A percentile compares a stretch with the other conserved stretches of the same genome.
Evolutionary conservation across 2,329 filamentous ascomycete genomes (phyloP).

Genomic region (Apiospora koreana): DNA sequence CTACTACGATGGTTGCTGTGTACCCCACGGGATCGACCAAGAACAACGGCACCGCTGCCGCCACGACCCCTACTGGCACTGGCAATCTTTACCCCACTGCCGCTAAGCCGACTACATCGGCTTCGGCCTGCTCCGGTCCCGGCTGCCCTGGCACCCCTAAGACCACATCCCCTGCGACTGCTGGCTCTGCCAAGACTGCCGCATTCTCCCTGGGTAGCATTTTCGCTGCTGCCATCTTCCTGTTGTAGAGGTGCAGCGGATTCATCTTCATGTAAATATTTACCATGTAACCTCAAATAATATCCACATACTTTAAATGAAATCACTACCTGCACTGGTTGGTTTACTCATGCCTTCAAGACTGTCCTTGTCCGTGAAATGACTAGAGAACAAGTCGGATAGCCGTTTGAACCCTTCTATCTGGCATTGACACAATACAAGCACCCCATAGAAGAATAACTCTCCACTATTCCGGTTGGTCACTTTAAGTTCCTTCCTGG

Average conservation of each 20-base stretch:
- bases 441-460: too few species aligned
- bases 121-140: slow-evolving; percentile 13
- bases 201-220: slow-evolving; percentile 16
- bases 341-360: too few species aligned
- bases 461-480: too few species aligned
- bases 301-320: not conserved
- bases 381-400: too few species aligned
- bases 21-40: slow-evolving; percentile 65
- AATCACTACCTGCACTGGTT: too few species aligned
- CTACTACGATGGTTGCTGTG: slow-evolving; percentile 60
- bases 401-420: too few species aligned
- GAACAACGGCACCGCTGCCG: slow-evolving; percentile 59
- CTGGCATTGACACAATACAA: too few species aligned
- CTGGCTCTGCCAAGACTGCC: slow-evolving; percentile 21
- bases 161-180: slow-evolving; percentile 18
- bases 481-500: not conserved
- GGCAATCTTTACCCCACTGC: slow-evolving; percentile 53
- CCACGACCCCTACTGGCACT: slow-evolving; percentile 65
- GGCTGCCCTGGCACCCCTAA: slow-evolving; percentile 11
- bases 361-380: too few species aligned
- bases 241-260: not conserved
- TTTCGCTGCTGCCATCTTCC: slow-evolving; percentile 15
- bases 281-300: not conserved
- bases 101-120: slow-evolving; percentile 37
- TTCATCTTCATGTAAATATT: slow-evolving; percentile 2